phyloP scores from a whole-genome alignment of 108 stramenopile genomes.

The Pseudonitzschia delicatissima region DNA sequence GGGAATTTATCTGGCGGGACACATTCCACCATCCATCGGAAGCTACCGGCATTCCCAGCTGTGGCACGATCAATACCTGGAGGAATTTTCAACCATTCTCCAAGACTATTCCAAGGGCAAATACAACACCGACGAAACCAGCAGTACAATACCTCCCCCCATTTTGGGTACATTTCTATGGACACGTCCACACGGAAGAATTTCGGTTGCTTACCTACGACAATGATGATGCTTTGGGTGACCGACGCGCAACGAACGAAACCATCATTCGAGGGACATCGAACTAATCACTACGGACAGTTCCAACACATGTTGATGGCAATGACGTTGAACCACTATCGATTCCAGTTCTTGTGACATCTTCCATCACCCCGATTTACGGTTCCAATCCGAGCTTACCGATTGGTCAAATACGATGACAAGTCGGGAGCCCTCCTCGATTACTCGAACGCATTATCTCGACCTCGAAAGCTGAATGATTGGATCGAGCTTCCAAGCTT shows the following conservation, averaged over 20 bases:
- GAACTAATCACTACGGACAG: no score
- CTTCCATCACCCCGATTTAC: slow-evolving; percentile 62
- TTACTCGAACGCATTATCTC: slow-evolving; percentile 30
- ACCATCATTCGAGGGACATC: no score
- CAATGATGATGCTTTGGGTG: background rate
- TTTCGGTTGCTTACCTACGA: slow-evolving; percentile 48
- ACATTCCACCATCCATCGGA: slow-evolving; percentile 64
- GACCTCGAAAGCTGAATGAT: background rate
- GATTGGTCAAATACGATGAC: slow-evolving; percentile 45
- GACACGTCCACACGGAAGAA: slow-evolving; percentile 74
- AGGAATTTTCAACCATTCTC: slow-evolving; percentile 40
- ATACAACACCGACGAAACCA: background rate
- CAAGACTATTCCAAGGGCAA: background rate
- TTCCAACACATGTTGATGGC: no score
- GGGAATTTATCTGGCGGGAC: slow-evolving; percentile 51
- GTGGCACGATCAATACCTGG: slow-evolving; percentile 55
- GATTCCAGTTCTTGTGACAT: slow-evolving; percentile 47
- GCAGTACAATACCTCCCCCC: slow-evolving; percentile 7
- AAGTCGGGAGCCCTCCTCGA: slow-evolving; percentile 17
- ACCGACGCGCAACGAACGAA: no score
- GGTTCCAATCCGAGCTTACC: slow-evolving; percentile 65
- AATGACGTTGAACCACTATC: no score
- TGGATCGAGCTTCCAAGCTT: background rate
- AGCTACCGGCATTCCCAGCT: slow-evolving; percentile 54
- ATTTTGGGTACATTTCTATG: slow-evolving; percentile 61